Percentiles rank a stretch among this genome's conserved stretches.
phyloP scores from a whole-genome alignment of 2,329 filamentous ascomycete genomes.

The Pseudogymnoascus pannorum region DNA sequence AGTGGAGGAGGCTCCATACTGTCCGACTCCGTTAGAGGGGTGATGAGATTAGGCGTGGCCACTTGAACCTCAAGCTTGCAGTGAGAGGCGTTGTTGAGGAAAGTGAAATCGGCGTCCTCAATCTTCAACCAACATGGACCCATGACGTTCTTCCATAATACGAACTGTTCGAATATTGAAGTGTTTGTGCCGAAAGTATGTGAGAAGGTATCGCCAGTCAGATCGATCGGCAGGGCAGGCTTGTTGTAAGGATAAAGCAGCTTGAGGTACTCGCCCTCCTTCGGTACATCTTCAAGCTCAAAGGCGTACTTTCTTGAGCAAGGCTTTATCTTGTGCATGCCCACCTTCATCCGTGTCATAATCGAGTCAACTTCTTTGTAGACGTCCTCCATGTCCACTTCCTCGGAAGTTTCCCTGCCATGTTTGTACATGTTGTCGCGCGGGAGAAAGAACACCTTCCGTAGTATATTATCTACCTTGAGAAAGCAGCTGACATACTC shows the following conservation, averaged over 20 bases:
- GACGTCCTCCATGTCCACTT: conserved; percentile 80
- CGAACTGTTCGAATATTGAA: conserved; percentile 92
- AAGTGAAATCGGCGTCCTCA: conserved; percentile 71
- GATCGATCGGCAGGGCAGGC: conserved; percentile 60
- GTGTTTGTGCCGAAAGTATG: conserved; percentile 92
- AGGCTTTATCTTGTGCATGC: conserved; percentile 88
- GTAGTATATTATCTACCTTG: conserved; percentile 88
- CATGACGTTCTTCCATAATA: conserved; percentile 98
- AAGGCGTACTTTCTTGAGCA: conserved; percentile 92
- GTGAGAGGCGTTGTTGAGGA: conserved; percentile 88
- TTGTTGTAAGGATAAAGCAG: conserved; percentile 93
- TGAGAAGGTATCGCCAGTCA: conserved; percentile 81
- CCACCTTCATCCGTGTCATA: conserved; percentile 81
- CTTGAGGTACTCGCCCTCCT: conserved; percentile 86
- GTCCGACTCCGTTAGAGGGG: conserved; percentile 67
- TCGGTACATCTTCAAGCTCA: conserved; percentile 78
- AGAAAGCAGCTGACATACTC: conserved; percentile 86
- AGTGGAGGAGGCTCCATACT: conserved; percentile 76
- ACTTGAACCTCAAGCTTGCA: conserved; percentile 91
- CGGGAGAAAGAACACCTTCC: conserved; percentile 89
- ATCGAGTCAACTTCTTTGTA: conserved; percentile 82
- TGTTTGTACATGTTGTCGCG: conserved; percentile 60
- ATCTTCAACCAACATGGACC: conserved; percentile 97
- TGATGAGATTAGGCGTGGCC: conserved; percentile 68
- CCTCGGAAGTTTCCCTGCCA: conserved; percentile 61